These are phyloP conservation scores for Tanacetum coccineum DNA, from an alignment of 129 eudicot species.

Conservation along the genomic window DNA sequence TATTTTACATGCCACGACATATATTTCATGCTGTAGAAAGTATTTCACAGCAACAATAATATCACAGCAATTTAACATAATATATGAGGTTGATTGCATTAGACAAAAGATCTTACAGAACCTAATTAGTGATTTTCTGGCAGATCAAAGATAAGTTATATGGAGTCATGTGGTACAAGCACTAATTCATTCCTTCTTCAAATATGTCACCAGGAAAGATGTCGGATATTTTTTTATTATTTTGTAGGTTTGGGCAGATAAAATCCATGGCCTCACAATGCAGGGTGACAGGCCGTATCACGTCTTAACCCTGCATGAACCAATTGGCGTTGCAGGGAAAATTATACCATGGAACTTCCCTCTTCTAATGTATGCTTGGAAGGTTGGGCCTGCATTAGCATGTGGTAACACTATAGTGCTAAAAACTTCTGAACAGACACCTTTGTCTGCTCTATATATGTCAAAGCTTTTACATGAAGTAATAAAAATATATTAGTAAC, in stretches of 20 bases:
- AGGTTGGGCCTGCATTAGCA: conserved; percentile 81
- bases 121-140: no score
- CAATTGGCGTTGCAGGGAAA: conserved; percentile 78
- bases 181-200: neutral
- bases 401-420: conserved; percentile 79
- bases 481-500: neutral
- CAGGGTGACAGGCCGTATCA: conserved; percentile 76
- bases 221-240: conserved; percentile 42
- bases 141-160: no score
- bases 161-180: no score
- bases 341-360: conserved; percentile 88
- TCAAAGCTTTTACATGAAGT: conserved; percentile 75
- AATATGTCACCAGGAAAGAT: conserved; percentile 60
- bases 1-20: no score
- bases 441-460: conserved; percentile 64
- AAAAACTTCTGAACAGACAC: conserved; percentile 79
- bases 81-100: no score
- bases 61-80: no score
- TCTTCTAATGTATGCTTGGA: conserved; percentile 73
- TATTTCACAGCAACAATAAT: no score
- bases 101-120: no score
- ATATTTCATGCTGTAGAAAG: no score
- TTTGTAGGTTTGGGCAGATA: conserved; percentile 80
- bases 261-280: conserved; percentile 69
- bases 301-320: conserved; percentile 67